Evolutionary conservation across 805 yeast species (phyloP).

Genomic region (Zygotorulaspora chibaensis): DNA sequence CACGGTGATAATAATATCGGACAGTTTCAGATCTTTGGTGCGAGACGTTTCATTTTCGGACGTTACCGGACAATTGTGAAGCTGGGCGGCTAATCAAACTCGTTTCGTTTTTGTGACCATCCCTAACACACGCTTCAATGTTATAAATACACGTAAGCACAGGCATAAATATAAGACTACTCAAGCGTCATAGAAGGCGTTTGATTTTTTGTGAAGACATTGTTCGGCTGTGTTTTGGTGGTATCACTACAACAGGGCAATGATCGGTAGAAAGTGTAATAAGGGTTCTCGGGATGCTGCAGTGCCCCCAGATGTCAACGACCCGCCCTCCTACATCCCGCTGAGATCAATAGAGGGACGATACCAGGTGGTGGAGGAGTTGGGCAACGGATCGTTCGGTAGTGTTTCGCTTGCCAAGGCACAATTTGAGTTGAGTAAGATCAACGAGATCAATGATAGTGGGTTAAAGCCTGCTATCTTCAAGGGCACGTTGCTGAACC

Average conservation of each 20-base stretch:
- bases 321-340: conserved; percentile 43
- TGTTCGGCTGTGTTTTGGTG: too few species aligned
- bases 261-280: conserved; percentile 15
- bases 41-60: conserved; percentile 1
- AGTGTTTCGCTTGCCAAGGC: conserved; percentile 60
- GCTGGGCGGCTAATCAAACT: conserved; percentile 11
- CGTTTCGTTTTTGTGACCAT: conserved; percentile 6
- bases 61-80: not conserved
- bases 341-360: conserved; percentile 39
- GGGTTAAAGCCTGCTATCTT: conserved; percentile 5
- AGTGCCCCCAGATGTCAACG: conserved; percentile 37
- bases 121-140: too few species aligned
- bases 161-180: too few species aligned
- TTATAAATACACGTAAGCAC: too few species aligned
- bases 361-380: conserved; percentile 47
- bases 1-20: too few species aligned
- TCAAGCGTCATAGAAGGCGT: too few species aligned
- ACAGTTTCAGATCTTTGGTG: too few species aligned
- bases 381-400: conserved; percentile 79
- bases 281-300: conserved; percentile 8
- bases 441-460: conserved; percentile 1
- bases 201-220: too few species aligned
- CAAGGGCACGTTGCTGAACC: conserved; percentile 48
- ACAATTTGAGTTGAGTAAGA: conserved; percentile 20
- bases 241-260: not conserved